A percentile compares a stretch with the other conserved stretches of the same genome.
Evolutionary conservation across 225 moss, liverwort and hornwort genomes (phyloP).

Genomic region (Asterella californica): DNA sequence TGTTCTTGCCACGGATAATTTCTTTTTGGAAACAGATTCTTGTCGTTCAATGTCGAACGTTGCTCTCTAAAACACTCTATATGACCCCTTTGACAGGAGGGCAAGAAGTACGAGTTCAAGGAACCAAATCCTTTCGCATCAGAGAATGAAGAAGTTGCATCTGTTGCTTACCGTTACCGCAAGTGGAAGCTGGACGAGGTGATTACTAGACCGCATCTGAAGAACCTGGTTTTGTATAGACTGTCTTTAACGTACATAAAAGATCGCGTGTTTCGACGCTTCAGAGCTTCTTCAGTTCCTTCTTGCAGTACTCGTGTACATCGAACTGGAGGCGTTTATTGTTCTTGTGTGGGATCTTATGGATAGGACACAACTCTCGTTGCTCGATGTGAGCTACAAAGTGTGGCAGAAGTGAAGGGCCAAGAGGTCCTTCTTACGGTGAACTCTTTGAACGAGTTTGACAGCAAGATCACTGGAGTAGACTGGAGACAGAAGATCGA

Average conservation of each 20-base stretch:
- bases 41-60: background rate
- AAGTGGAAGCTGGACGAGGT: constrained; percentile 99
- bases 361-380: constrained; percentile 88
- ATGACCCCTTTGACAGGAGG: constrained; percentile 47
- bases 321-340: background rate
- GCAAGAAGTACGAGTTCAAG: constrained; percentile 90
- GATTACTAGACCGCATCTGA: background rate
- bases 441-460: constrained; percentile 94
- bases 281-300: background rate
- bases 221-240: background rate
- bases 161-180: constrained; percentile 92
- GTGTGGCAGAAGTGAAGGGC: constrained; percentile 94
- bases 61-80: too few relatives aligned
- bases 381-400: constrained; percentile 94
- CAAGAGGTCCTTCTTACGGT: constrained; percentile 81
- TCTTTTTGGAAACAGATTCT: background rate
- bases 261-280: background rate
- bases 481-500: constrained; percentile 99
- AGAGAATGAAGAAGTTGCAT: constrained; percentile 97
- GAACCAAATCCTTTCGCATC: constrained; percentile 95
- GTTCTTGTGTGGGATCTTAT: background rate
- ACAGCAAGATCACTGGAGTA: constrained; percentile 95
- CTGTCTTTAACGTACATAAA: background rate
- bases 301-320: background rate
- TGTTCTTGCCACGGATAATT: background rate